Base-by-base conservation (phyloP, 1,284 basidiomycete genomes). In the Sparassis latifolia region DNA sequence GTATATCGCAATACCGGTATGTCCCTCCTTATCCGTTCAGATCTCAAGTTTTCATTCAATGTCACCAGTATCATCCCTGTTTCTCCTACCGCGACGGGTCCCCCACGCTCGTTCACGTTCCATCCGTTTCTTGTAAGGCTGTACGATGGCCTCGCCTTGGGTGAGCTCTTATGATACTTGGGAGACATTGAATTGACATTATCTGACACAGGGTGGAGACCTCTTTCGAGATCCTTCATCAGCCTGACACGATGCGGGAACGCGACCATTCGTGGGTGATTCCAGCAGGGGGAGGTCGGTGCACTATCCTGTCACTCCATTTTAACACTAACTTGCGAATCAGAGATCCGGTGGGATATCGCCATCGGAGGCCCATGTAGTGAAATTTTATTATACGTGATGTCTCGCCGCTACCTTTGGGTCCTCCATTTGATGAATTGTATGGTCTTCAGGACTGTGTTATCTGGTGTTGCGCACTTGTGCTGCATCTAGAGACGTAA, bases 111-210 rank as follows among this genome's bases (percentile, higher is more conserved):
- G 55, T 58, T 57, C 58, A 55, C 66, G 61, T 68, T 69, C 67
- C 68, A 69, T 69, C 63, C 55, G 67, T 67, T 70, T 70, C 68
- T 68, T 70, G 67, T 70, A 68, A 67, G 69, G 67, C 62, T 68
- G 68, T 62, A 59, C 58, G 67, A 60, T 55, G 69, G 66, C 58
- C 67, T 70, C 69, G 60, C 50, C 55, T 56, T 55, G 62, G 65
- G 66, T 64, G 44, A 31, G 59, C 57, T 27, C 38, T n/a, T 20
- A 35, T 38, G 33, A 39, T 41, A 27, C n/a, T 33, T 44, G 20
- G 20, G 20, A 20, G 20, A 20, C 20, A 20, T 20, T 20, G 40
- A 30, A 6, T 42, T 30, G 20, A 4, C 33, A 29, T 39, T 28
- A 30, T 46, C 39, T 10, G 12, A 37, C 35, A 47, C 41, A 50